Evolutionary conservation across 1,284 basidiomycete species (phyloP).

Genomic region (Sanguinoderma infundibulare): DNA sequence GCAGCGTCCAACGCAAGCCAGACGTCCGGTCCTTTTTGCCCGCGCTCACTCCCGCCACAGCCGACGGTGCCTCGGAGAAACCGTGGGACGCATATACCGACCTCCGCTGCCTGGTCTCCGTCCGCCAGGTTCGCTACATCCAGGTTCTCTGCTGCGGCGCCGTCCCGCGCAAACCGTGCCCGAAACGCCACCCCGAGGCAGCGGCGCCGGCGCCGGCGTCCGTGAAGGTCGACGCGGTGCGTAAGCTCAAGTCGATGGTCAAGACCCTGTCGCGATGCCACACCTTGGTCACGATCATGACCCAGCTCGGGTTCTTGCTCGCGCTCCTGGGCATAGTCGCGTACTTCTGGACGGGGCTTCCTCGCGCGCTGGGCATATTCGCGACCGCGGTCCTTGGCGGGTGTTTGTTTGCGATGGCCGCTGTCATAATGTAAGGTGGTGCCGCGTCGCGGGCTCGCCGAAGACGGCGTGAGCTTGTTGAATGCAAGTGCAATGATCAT

Average conservation of each 20-base stretch:
- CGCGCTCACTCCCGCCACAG: not conserved
- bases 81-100: slow-evolving; percentile 7
- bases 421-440: not conserved
- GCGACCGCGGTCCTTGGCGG: slow-evolving; percentile 35
- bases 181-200: not conserved
- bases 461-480: not conserved
- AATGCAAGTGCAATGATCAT: not conserved
- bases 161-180: not conserved
- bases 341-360: slow-evolving; percentile 39
- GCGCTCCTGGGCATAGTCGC: slow-evolving; percentile 38
- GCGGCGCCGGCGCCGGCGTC: no score
- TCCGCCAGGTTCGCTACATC: slow-evolving; percentile 20
- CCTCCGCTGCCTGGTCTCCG: slow-evolving; percentile 18
- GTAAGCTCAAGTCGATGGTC: slow-evolving; percentile 31
- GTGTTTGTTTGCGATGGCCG: slow-evolving; percentile 20
- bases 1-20: not conserved
- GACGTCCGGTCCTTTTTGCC: not conserved
- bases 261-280: slow-evolving; percentile 38
- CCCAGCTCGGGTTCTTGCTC: slow-evolving; percentile 39
- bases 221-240: slow-evolving; percentile 4
- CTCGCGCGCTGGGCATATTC: slow-evolving; percentile 35
- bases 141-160: not conserved
- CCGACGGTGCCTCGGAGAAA: not conserved
- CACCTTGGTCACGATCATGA: slow-evolving; percentile 33
- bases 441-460: not conserved